These are phyloP conservation scores for Speleostelium caveatum DNA, from an alignment of 78 protist genomes.

Conservation along the genomic window DNA sequence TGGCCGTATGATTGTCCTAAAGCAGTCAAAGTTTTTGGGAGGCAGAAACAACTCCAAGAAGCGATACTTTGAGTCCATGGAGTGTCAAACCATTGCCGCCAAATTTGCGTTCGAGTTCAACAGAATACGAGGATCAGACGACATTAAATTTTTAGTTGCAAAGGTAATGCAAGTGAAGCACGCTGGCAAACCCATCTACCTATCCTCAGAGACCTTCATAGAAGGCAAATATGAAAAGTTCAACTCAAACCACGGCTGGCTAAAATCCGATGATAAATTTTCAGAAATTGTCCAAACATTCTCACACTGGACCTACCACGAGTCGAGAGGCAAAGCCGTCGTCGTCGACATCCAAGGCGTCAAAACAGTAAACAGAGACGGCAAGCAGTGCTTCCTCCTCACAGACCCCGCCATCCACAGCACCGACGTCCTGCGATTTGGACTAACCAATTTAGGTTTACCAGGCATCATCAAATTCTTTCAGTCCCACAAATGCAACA, in stretches of 20 bases:
- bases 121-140: neutral
- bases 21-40: neutral
- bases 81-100: constrained; percentile 4
- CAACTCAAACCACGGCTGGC: neutral
- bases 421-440: neutral
- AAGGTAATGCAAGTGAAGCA: neutral
- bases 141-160: neutral
- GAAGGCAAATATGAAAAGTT: constrained; percentile 12
- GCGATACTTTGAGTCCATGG: neutral
- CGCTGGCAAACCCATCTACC: neutral
- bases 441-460: neutral
- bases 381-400: neutral
- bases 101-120: constrained; percentile 1
- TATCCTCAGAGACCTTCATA: neutral
- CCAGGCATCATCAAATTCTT: constrained; percentile 2
- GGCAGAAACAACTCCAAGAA: neutral
- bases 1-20: constrained; percentile 1
- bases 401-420: neutral
- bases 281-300: neutral
- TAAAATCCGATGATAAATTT: neutral
- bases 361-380: too few relatives aligned
- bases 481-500: neutral
- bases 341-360: constrained; percentile 11
- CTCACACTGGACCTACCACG: neutral
- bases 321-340: neutral